These are phyloP conservation scores for Neurospora sp. DNA, from an alignment of 495 filamentous ascomycete species.

Conservation along the genomic window DNA sequence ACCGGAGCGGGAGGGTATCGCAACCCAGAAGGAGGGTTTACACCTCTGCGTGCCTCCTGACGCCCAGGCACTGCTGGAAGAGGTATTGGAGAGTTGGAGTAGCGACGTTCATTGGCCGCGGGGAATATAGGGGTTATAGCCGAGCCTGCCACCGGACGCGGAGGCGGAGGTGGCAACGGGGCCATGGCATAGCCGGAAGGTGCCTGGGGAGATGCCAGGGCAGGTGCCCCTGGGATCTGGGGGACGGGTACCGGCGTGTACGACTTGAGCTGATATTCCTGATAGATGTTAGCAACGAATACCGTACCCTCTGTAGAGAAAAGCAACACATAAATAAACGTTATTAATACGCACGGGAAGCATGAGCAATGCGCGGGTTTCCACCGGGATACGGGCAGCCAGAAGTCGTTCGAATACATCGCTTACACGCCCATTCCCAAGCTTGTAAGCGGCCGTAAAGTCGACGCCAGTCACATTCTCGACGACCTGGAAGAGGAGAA, in stretches of 20 bases:
- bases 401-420: conserved; percentile 7
- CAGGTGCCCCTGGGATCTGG: neutral
- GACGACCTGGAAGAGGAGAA: conserved; percentile 3
- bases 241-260: conserved; percentile 4
- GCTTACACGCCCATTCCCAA: conserved; percentile 8
- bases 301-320: neutral
- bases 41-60: neutral
- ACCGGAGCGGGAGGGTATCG: neutral
- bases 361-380: conserved; percentile 1
- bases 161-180: neutral
- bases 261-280: neutral
- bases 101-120: neutral
- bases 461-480: conserved; percentile 3
- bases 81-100: conserved; percentile 11
- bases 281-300: neutral
- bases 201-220: neutral
- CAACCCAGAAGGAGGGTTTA: neutral
- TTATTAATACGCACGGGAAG: conserved; percentile 4
- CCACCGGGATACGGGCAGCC: neutral
- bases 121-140: neutral
- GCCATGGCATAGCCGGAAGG: neutral
- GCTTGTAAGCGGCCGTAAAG: conserved; percentile 8
- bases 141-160: neutral
- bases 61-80: neutral
- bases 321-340: neutral